A percentile compares a stretch with the other conserved stretches of the same genome.
Conservation (phyloP, 1,284 basidiomycete genomes). For the Ganoderma sinense region DNA sequence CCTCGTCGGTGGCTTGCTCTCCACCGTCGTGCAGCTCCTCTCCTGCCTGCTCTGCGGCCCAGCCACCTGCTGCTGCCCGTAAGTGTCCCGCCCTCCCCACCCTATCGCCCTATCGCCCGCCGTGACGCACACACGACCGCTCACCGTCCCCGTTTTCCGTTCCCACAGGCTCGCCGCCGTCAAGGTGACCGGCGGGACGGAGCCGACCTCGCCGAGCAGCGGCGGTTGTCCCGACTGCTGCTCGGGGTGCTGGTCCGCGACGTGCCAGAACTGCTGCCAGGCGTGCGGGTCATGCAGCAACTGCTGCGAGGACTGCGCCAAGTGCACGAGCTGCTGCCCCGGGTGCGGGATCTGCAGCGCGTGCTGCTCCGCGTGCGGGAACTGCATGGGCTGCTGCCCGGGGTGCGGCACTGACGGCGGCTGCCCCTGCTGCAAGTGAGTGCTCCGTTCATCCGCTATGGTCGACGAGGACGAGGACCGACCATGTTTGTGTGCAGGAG, state of each 20-base stretch:
- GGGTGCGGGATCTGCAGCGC: not conserved
- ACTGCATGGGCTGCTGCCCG: not conserved
- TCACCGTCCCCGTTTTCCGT: not conserved
- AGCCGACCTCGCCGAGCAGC: not conserved
- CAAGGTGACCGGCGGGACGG: not conserved
- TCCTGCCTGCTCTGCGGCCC: not conserved
- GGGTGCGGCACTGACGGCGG: not conserved
- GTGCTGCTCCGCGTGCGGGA: not conserved
- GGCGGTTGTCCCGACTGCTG: not conserved
- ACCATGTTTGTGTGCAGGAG: not conserved
- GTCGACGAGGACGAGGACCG: not conserved
- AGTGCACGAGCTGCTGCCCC: conserved; percentile 1
- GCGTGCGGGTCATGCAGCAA: not conserved
- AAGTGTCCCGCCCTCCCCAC: not conserved
- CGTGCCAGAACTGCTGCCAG: not conserved
- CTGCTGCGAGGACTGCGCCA: not conserved
- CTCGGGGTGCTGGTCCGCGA: not conserved
- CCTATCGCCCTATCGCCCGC: not conserved
- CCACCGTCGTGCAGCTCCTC: not conserved
- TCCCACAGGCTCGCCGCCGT: not conserved
- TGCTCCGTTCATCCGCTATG: not conserved
- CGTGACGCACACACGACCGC: not conserved
- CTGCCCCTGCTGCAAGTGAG: conserved; percentile 1
- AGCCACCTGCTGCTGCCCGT: not conserved
- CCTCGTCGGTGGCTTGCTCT: not conserved